Base-by-base conservation (phyloP, 129 eudicot species). In the Flaveria trinervia region DNA sequence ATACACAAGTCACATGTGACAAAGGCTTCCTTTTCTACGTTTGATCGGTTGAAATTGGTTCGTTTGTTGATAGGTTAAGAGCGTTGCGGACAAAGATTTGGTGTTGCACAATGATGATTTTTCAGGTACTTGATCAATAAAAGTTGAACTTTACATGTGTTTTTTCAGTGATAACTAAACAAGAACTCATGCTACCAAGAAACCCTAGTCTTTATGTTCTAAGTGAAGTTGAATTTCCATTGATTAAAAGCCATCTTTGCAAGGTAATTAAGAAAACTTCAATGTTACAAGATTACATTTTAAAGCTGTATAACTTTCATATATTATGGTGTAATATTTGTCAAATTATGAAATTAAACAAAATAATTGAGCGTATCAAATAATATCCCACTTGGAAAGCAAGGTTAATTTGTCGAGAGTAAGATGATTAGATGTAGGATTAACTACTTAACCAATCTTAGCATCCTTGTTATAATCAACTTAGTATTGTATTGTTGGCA, bases 21-120 rank as follows among this genome's bases (percentile, higher is more conserved):
- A 55, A 55, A 55, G 12, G 62, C 73, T 36, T 46, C 0, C n/a
- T 65, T 7, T 36, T 65, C 4, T 41, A 5, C 0, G 4, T 55
- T 18, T 56, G 16, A 16, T 57, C 65, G 5, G 8, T 64, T 46
- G 9, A 48, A n/a, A 14, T 39, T 33, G 28, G 56, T 52, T 68
- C 10, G 18, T 77, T 56, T 1, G 36, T 54, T 54, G 46, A 77
- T 55, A 77, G 81, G 81, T 68, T 77, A 68, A 68, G 59, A 52
- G 74, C 26, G 11, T 39, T 15, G 8, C 59, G n/a, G 59, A 54
- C 59, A 68, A 54, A 20, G 30, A 77, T 39, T 77, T 68, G 33
- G 30, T 41, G 68, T 51, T 57, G 45, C 15, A 54, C 56, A 55
- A 41, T 25, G 46, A 54, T 16, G 57, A 52, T 67, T 55, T 23